Evolutionary conservation across 768 basidiomycete genomes (phyloP).

Genomic region (Kwoniella pini): DNA sequence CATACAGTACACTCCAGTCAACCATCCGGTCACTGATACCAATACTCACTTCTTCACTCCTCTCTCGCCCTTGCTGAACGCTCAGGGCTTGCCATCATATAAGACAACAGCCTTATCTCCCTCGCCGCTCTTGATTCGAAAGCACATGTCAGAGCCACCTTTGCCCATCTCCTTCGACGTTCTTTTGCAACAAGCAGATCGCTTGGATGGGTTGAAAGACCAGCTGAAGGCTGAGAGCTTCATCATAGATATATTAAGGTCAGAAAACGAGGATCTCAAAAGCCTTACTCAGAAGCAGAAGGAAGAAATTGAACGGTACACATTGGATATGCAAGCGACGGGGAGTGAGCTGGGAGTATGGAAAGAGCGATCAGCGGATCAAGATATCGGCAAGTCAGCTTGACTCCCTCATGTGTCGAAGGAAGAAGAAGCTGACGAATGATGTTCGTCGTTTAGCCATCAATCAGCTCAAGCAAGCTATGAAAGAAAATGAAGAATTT

Average conservation of each 20-base stretch:
- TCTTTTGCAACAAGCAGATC: too few species aligned
- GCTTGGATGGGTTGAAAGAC: constrained; percentile 20
- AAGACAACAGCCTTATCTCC: not conserved
- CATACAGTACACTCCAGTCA: constrained; percentile 4
- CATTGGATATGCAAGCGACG: constrained; percentile 1
- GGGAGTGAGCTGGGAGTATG: not conserved
- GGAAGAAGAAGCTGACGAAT: not conserved
- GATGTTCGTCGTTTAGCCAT: constrained; percentile 5
- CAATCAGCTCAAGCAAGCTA: constrained; percentile 13
- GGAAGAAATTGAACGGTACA: constrained; percentile 11
- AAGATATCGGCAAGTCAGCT: constrained; percentile 14
- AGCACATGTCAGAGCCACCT: constrained; percentile 21
- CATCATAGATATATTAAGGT: constrained; percentile 12
- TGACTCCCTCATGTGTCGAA: not conserved
- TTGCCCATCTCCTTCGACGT: too few species aligned
- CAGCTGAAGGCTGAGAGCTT: constrained; percentile 18
- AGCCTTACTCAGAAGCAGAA: not conserved
- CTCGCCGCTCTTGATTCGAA: not conserved
- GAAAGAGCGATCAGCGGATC: constrained; percentile 1
- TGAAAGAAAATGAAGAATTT: constrained; percentile 37
- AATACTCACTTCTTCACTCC: constrained; percentile 5
- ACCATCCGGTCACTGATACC: not conserved
- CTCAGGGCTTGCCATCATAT: constrained; percentile 7
- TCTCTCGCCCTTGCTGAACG: not conserved
- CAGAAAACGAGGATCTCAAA: constrained; percentile 15